Percentiles rank a stretch among this genome's conserved stretches.
Evolutionary conservation across 768 basidiomycete genomes (phyloP).

Genomic region (Chalciporus piperatus): DNA sequence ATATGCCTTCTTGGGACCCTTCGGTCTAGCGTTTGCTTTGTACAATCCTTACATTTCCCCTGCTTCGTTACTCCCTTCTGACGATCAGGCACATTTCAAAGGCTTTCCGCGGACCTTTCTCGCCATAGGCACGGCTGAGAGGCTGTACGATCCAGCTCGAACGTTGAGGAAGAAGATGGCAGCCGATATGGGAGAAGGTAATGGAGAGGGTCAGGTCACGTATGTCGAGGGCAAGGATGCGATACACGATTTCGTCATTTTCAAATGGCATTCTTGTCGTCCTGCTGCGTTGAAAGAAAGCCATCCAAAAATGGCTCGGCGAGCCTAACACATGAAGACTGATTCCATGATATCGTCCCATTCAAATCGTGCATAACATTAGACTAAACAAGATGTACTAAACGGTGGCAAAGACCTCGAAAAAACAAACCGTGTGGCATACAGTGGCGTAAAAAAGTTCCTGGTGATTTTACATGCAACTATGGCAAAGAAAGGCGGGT

Average conservation of each 20-base stretch:
- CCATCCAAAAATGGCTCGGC: constrained; percentile 46
- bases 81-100: constrained; percentile 40
- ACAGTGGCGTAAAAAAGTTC: too few relatives aligned
- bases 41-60: constrained; percentile 59
- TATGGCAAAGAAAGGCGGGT: background rate
- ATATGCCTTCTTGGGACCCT: constrained; percentile 45
- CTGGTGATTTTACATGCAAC: too few relatives aligned
- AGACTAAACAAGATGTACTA: background rate
- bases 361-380: too few relatives aligned
- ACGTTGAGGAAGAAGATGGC: constrained; percentile 48
- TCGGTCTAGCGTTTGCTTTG: constrained; percentile 44
- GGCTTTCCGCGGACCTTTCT: constrained; percentile 64
- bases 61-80: constrained; percentile 40
- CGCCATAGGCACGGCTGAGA: constrained; percentile 54
- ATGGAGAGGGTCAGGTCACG: constrained; percentile 36
- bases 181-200: constrained; percentile 41
- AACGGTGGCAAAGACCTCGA: background rate
- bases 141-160: constrained; percentile 50
- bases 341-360: background rate
- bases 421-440: background rate
- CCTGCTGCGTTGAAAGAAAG: constrained; percentile 41
- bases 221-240: constrained; percentile 51
- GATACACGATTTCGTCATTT: constrained; percentile 52
- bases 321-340: background rate
- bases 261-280: constrained; percentile 52